phyloP scores from a whole-genome alignment of 768 basidiomycete genomes.

The Trametes cubensis region DNA sequence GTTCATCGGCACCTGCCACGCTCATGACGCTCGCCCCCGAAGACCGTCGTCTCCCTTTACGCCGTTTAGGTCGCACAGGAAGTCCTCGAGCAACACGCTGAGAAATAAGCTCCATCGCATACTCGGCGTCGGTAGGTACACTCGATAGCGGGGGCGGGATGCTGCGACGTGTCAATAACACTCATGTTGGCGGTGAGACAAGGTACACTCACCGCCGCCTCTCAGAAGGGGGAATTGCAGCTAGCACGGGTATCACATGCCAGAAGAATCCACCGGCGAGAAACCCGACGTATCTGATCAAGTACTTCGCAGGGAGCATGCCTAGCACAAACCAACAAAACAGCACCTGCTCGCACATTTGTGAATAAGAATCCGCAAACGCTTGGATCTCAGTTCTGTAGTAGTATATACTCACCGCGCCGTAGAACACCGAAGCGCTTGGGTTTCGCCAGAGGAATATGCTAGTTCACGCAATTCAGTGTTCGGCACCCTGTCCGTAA shows the following conservation, averaged over 20 bases:
- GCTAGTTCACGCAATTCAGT: conserved; percentile 36
- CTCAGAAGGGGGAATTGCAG: conserved; percentile 50
- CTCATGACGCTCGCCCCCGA: background rate
- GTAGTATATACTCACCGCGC: conserved; percentile 40
- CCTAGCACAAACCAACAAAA: conserved; percentile 43
- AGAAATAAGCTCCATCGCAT: conserved; percentile 71
- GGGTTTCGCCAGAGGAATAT: conserved; percentile 71
- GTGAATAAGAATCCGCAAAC: conserved; percentile 10
- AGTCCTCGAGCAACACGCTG: conserved; percentile 59
- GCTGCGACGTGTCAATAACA: conserved; percentile 28
- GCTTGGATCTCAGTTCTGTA: background rate
- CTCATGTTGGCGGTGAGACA: background rate
- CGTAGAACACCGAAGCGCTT: conserved; percentile 51
- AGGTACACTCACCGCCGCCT: conserved; percentile 44
- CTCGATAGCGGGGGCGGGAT: conserved; percentile 44
- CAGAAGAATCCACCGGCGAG: conserved; percentile 58
- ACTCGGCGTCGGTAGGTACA: conserved; percentile 68
- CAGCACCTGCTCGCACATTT: conserved; percentile 39
- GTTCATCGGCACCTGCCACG: background rate
- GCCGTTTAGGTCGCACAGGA: conserved; percentile 40
- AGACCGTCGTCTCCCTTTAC: conserved; percentile 5
- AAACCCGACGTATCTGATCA: conserved; percentile 52
- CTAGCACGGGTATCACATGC: conserved; percentile 62
- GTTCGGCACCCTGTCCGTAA: background rate
- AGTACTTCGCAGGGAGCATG: conserved; percentile 51